Conservation (phyloP, 225 moss, liverwort and hornwort species). For the Bryoerythrophyllum caledonicum region DNA sequence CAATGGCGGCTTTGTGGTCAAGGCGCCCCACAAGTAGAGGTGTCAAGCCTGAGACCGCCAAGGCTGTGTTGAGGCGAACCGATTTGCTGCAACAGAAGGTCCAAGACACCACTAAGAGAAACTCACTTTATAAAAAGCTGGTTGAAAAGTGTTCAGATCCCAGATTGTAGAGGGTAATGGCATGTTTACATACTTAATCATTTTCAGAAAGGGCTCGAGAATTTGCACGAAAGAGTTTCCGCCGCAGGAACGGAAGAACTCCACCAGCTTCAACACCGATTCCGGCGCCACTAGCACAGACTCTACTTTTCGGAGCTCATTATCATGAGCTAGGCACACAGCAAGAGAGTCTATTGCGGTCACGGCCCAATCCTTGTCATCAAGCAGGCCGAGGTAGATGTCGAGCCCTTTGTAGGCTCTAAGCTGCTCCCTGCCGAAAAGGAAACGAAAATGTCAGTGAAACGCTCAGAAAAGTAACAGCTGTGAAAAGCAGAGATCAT, state of each 20-base stretch:
- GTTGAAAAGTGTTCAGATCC: neutral
- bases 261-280: constrained; percentile 83
- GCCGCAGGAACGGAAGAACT: constrained; percentile 78
- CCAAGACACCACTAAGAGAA: constrained; percentile 15
- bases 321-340: constrained; percentile 90
- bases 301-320: constrained; percentile 95
- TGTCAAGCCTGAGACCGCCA: constrained; percentile 88
- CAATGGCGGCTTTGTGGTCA: constrained; percentile 94
- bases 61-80: constrained; percentile 78
- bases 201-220: constrained; percentile 92
- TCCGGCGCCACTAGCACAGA: constrained; percentile 77
- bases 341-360: constrained; percentile 91
- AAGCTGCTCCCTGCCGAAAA: constrained; percentile 68
- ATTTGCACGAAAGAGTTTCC: constrained; percentile 93
- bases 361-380: constrained; percentile 85
- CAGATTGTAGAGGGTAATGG: neutral
- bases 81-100: constrained; percentile 77
- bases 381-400: constrained; percentile 82
- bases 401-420: constrained; percentile 80
- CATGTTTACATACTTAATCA: constrained; percentile 67
- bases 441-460: neutral
- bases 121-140: neutral
- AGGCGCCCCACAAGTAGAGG: constrained; percentile 89
- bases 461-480: neutral
- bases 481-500: neutral